Evolutionary conservation across 441 rosid genomes (phyloP), one percentile per base, ranked within the genome.

Genomic region (Macaranga tanarius): DNA sequence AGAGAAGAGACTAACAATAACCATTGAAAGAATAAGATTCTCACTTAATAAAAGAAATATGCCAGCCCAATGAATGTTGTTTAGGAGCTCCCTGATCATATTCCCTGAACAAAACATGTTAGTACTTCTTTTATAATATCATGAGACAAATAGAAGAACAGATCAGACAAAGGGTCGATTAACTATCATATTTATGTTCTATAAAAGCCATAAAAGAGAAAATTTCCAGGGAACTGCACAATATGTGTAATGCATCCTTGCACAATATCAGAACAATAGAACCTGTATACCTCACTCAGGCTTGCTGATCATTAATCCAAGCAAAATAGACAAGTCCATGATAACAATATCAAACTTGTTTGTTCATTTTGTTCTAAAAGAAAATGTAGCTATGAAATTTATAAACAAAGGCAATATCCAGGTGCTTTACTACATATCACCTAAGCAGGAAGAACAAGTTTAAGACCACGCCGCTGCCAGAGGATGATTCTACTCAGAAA

Each of bases 21-120:
- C 38, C 58, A 56, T 23, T 60, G 20, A 25, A 44, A 74, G 73
- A 68, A 75, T 69, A 47, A 11, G 34, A 66, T 55, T 75, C 87
- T 73, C 72, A 94, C 98, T 92, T 94, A 58, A 94, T 78, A 75
- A 92, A 87, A 65, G 93, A 89, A 51, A 90, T 85, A 75, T 94
- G 97, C 95, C 95, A 92, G 79, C 91, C 88, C 84, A 92, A 75
- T 40, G 89, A 82, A 66, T 83, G 83, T 25, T 83, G 89, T 74
- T 81, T 83, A 26, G 81, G 83, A 85, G 70, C 67, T 48, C 84
- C 86, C 65, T 75, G 87, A 68, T 87, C 92, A 64, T 78, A 58
- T 80, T 84, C 95, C 69, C 95, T 92, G 87, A 77, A 78, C 65
- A 70, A 73, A 76, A 55, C 59, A 25, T 15, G 67, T 47, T 56